Conservation (phyloP, 495 filamentous ascomycete species). For the Xylaria flabelliformis region DNA sequence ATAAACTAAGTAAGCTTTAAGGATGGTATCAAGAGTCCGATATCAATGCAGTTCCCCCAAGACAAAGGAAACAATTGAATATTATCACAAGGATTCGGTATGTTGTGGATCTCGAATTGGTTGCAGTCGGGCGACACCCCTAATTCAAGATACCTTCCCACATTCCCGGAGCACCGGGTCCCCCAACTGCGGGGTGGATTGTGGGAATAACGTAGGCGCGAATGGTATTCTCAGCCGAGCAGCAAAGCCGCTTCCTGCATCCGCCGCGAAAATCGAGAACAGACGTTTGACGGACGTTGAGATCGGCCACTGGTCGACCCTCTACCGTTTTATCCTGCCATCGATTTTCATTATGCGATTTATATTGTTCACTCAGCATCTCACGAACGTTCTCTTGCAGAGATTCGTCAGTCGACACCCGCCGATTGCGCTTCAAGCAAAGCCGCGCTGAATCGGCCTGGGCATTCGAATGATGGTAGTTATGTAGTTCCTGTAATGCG, state of each 20-base stretch:
- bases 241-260: conserved; percentile 67
- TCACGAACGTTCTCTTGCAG: conserved; percentile 80
- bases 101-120: conserved; percentile 28
- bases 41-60: conserved; percentile 32
- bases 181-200: conserved; percentile 50
- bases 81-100: conserved; percentile 42
- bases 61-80: conserved; percentile 43
- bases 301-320: conserved; percentile 30
- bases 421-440: conserved; percentile 70
- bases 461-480: conserved; percentile 49
- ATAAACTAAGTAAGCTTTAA: conserved; percentile 38
- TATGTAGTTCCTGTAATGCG: conserved; percentile 70
- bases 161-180: conserved; percentile 62
- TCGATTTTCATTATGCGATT: conserved; percentile 31
- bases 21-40: conserved; percentile 41
- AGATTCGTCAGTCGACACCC: conserved; percentile 67
- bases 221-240: conserved; percentile 53
- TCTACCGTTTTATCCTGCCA: conserved; percentile 50
- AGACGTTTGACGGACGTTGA: conserved; percentile 43
- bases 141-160: conserved; percentile 63
- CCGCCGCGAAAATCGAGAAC: conserved; percentile 41
- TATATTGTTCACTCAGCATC: conserved; percentile 49
- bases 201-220: conserved; percentile 39
- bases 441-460: conserved; percentile 33
- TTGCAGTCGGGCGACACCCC: conserved; percentile 17